Conservation (phyloP, 164 flowering plant species). For the Aristolochia contorta region DNA sequence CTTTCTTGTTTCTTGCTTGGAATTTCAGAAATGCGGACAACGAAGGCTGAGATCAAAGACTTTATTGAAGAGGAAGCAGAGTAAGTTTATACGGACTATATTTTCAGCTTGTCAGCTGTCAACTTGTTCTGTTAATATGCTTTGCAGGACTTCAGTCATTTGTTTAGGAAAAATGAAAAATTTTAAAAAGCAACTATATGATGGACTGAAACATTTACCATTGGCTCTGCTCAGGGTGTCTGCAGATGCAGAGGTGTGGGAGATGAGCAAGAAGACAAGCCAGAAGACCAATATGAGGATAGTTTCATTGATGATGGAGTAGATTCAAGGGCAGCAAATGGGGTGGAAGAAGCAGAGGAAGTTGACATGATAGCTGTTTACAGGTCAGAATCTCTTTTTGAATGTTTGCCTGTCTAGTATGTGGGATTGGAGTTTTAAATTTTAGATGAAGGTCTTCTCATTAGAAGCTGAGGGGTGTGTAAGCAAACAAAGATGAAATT, state of each 20-base stretch:
- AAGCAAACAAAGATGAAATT: no score
- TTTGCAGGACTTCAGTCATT: neutral
- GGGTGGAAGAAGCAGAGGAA: constrained; percentile 37
- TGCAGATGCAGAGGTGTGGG: constrained; percentile 43
- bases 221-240: constrained; percentile 56
- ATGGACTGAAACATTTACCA: neutral
- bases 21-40: constrained; percentile 34
- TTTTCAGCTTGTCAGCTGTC: neutral
- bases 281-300: constrained; percentile 37
- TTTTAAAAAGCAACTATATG: no score
- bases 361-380: constrained; percentile 85
- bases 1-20: constrained; percentile 6
- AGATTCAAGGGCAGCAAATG: constrained; percentile 31
- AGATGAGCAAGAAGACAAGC: constrained; percentile 57
- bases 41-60: constrained; percentile 23
- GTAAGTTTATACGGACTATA: constrained; percentile 25
- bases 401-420: no score
- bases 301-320: constrained; percentile 83
- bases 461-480: no score
- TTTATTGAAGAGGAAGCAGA: constrained; percentile 89
- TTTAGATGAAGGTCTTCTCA: no score
- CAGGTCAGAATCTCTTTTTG: constrained; percentile 38
- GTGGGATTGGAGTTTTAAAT: no score
- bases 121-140: neutral
- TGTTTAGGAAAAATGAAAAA: no score